Percentiles rank a stretch among this genome's conserved stretches.
These are phyloP conservation scores for Phyllosticta paracitricarpa DNA, from an alignment of 2,329 filamentous ascomycete genomes.

Conservation along the genomic window DNA sequence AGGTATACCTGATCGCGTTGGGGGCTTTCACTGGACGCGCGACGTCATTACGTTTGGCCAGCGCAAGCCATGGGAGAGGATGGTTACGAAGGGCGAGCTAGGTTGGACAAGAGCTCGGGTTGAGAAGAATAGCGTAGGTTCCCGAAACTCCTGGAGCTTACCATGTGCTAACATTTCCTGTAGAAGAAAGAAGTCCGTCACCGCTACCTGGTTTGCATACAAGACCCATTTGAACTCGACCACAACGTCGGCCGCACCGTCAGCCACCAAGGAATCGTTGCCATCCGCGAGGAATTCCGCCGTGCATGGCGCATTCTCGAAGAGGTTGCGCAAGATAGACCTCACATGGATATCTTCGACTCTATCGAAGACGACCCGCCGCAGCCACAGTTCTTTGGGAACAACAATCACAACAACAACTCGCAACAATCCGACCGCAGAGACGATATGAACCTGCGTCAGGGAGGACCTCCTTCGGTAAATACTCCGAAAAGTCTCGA, in stretches of 20 bases:
- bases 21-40: slow-evolving; percentile 67
- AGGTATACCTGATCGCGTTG: slow-evolving; percentile 36
- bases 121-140: slow-evolving; percentile 34
- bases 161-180: neutral
- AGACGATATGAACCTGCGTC: neutral
- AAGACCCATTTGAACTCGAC: slow-evolving; percentile 80
- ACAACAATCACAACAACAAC: neutral
- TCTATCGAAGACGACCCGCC: slow-evolving; percentile 5
- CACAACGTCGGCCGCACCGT: slow-evolving; percentile 87
- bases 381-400: slow-evolving; percentile 2
- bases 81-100: slow-evolving; percentile 65
- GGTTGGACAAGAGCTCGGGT: slow-evolving; percentile 81
- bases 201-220: slow-evolving; percentile 78
- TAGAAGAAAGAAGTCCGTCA: slow-evolving; percentile 58
- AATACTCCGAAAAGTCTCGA: neutral
- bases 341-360: slow-evolving; percentile 5
- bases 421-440: neutral
- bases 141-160: slow-evolving; percentile 9
- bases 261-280: slow-evolving; percentile 69
- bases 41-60: slow-evolving; percentile 61
- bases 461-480: neutral
- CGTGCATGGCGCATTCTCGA: slow-evolving; percentile 58
- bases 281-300: slow-evolving; percentile 76
- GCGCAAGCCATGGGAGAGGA: slow-evolving; percentile 53
- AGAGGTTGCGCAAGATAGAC: neutral